Evolutionary conservation across 169 alveolate species (phyloP).

Genomic region (Eimeria acervulina): DNA sequence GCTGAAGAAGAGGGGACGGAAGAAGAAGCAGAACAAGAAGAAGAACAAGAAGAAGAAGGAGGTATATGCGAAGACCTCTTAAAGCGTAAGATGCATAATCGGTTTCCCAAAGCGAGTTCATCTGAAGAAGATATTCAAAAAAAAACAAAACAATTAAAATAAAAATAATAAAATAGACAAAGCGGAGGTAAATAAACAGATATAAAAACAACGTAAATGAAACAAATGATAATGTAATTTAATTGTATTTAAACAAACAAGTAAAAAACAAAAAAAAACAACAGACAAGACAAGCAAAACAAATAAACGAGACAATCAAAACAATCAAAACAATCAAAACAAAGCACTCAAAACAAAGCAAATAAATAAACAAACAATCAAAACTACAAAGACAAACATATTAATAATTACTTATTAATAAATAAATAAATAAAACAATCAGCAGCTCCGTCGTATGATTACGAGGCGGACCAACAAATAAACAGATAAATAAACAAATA

Average conservation of each 20-base stretch:
- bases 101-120: conserved; percentile 18
- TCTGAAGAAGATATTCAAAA: background rate
- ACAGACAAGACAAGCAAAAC: background rate
- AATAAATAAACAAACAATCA: background rate
- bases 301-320: background rate
- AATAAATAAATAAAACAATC: background rate
- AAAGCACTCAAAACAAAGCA: background rate
- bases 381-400: background rate
- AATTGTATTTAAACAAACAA: too few relatives aligned
- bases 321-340: too few relatives aligned
- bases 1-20: too few relatives aligned
- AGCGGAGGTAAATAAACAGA: background rate
- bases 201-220: background rate
- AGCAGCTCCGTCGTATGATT: too few relatives aligned
- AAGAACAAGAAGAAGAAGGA: background rate
- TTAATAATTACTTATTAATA: background rate
- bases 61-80: background rate
- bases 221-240: background rate
- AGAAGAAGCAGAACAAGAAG: too few relatives aligned
- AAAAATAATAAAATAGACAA: background rate
- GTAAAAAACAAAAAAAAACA: background rate
- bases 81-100: conserved; percentile 34
- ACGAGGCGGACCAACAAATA: too few relatives aligned
- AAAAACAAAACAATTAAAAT: background rate
- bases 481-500: too few relatives aligned